A percentile compares a stretch with the other conserved stretches of the same genome.
These are phyloP conservation scores for Penicillium paneum DNA, from an alignment of 2,329 filamentous ascomycete genomes.

Conservation along the genomic window DNA sequence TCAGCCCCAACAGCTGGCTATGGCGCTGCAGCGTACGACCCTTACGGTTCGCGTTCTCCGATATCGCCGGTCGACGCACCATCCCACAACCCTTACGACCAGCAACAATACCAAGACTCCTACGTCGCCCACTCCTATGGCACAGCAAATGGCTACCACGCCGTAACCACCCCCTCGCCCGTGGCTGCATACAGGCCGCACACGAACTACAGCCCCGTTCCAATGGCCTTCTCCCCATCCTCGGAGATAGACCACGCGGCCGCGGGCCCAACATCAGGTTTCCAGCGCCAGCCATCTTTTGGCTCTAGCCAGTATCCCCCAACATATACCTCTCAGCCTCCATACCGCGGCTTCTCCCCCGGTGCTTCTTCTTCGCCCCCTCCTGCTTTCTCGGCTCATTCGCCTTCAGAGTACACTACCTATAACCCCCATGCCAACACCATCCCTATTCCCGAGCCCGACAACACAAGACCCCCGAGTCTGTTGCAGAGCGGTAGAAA, in stretches of 20 bases:
- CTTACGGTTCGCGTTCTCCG: conserved; percentile 6
- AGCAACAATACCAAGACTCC: conserved; percentile 10
- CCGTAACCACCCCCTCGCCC: conserved; percentile 16
- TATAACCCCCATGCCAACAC: conserved; percentile 10
- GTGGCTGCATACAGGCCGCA: conserved; percentile 25
- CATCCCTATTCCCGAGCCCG: conserved; percentile 17
- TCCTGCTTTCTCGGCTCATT: conserved; percentile 28
- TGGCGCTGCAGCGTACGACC: conserved; percentile 1
- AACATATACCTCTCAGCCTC: conserved; percentile 21
- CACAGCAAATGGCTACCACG: conserved; percentile 14
- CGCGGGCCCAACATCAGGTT: conserved; percentile 6
- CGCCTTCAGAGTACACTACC: conserved; percentile 12
- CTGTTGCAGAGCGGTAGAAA: conserved; percentile 41
- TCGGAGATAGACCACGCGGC: conserved; percentile 4
- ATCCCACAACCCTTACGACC: conserved; percentile 25
- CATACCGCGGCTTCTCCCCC: conserved; percentile 18
- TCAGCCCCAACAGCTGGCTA: neutral
- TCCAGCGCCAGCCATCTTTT: conserved; percentile 27
- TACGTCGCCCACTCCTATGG: conserved; percentile 14
- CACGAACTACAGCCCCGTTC: conserved; percentile 23
- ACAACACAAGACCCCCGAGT: conserved; percentile 38
- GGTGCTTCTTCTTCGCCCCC: conserved; percentile 28
- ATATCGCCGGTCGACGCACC: conserved; percentile 13
- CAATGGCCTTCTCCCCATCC: conserved; percentile 19
- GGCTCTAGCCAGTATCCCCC: conserved; percentile 25